A percentile compares a stretch with the other conserved stretches of the same genome.
phyloP scores from a whole-genome alignment of 768 basidiomycete species.

The Termitomyces eurrhizus region DNA sequence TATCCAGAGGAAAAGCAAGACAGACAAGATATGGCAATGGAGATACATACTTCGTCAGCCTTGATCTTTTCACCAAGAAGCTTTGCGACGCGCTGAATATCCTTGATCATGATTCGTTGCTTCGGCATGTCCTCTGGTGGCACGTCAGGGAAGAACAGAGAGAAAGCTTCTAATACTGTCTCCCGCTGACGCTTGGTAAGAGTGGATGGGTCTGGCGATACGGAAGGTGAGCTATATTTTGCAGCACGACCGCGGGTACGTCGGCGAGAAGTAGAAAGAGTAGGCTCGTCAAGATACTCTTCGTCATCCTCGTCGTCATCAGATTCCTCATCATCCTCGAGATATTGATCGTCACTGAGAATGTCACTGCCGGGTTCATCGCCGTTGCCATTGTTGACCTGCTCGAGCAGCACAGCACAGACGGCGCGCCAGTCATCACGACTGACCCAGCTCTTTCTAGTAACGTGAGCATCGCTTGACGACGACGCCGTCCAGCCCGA shows the following conservation, averaged over 20 bases:
- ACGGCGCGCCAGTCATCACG: constrained; percentile 77
- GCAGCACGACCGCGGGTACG: constrained; percentile 8
- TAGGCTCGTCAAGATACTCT: constrained; percentile 26
- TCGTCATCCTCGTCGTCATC: constrained; percentile 24
- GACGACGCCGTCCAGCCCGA: constrained; percentile 55
- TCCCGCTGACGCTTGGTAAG: constrained; percentile 51
- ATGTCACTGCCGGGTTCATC: constrained; percentile 2
- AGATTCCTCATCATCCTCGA: constrained; percentile 8
- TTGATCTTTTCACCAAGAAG: constrained; percentile 70
- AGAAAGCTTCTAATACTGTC: constrained; percentile 55
- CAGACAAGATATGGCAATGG: background rate
- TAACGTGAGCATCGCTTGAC: constrained; percentile 13
- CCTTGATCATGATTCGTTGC: constrained; percentile 61
- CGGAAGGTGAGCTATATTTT: constrained; percentile 9
- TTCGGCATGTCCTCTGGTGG: constrained; percentile 39
- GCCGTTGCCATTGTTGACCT: constrained; percentile 24
- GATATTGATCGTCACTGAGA: constrained; percentile 17
- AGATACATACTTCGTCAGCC: constrained; percentile 59
- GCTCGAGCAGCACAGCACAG: constrained; percentile 69
- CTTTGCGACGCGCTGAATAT: constrained; percentile 57
- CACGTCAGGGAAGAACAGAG: constrained; percentile 68
- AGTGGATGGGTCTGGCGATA: constrained; percentile 5
- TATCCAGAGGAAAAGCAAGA: constrained; percentile 20
- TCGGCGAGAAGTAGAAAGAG: constrained; percentile 17
- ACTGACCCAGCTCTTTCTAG: constrained; percentile 38